phyloP scores from a whole-genome alignment of 78 protist species.

The Diacronema lutheri region DNA sequence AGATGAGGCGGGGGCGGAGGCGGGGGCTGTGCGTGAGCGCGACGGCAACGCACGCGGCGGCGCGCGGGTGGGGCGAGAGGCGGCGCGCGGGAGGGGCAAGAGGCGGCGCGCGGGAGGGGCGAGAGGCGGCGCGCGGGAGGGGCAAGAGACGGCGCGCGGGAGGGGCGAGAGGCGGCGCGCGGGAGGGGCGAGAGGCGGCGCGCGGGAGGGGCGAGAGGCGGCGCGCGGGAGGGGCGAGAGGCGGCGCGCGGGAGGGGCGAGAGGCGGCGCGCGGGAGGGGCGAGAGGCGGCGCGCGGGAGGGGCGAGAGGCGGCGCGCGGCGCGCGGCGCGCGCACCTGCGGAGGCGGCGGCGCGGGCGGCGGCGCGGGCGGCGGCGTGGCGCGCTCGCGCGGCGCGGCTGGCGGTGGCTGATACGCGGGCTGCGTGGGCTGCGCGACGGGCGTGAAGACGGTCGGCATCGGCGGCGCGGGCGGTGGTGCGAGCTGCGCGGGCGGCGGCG shows the following conservation, averaged over 20 bases:
- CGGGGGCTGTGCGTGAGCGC: too few relatives aligned
- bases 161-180: neutral
- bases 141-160: too few relatives aligned
- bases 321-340: neutral
- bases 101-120: neutral
- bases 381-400: neutral
- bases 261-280: neutral
- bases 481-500: neutral
- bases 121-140: too few relatives aligned
- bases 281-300: neutral
- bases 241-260: neutral
- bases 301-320: neutral
- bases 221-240: neutral
- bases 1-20: too few relatives aligned
- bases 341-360: neutral
- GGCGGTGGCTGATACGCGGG: neutral
- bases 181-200: neutral
- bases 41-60: too few relatives aligned
- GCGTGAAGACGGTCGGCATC: neutral
- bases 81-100: neutral
- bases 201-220: too few relatives aligned
- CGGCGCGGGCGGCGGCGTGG: neutral
- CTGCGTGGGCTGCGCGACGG: neutral
- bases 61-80: too few relatives aligned
- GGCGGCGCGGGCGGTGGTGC: constrained; percentile 10